Conservation (phyloP, 2,329 filamentous ascomycete species). For the Raffaelea albimanens region DNA sequence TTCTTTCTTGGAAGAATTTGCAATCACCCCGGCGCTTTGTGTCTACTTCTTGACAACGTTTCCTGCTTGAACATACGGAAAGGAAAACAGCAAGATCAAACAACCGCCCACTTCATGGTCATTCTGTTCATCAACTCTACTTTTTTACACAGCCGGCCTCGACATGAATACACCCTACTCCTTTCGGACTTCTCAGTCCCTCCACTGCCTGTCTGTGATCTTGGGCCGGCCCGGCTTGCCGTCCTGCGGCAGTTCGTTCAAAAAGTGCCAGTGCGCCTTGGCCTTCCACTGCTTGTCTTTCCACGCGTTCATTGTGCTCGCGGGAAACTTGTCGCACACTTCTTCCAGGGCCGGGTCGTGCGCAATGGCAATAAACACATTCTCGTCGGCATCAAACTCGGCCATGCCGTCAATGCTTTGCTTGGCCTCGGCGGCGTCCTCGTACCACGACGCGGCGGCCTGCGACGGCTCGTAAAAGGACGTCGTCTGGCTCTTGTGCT, state of each 20-base stretch:
- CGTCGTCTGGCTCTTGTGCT: neutral
- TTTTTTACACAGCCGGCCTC: too few relatives aligned
- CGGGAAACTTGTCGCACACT: constrained; percentile 15
- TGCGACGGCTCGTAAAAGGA: neutral
- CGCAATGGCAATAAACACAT: constrained; percentile 17
- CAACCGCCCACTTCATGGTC: too few relatives aligned
- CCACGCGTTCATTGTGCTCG: constrained; percentile 15
- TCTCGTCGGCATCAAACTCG: constrained; percentile 14
- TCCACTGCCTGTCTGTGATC: too few relatives aligned
- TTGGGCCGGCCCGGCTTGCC: neutral
- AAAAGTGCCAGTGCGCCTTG: constrained; percentile 13
- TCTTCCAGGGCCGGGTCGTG: constrained; percentile 15
- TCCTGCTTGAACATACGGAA: too few relatives aligned
- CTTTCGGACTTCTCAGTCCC: too few relatives aligned
- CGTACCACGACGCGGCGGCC: neutral
- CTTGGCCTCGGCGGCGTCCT: neutral
- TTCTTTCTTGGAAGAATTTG: too few relatives aligned
- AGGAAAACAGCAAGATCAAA: too few relatives aligned
- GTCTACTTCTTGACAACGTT: too few relatives aligned
- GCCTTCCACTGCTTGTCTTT: constrained; percentile 15
- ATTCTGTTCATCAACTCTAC: too few relatives aligned
- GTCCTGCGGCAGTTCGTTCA: constrained; percentile 12
- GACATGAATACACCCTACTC: too few relatives aligned
- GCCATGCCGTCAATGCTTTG: constrained; percentile 3
- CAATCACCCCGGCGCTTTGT: too few relatives aligned